phyloP scores from a whole-genome alignment of 2,329 filamentous ascomycete species.

The Fusarium coffeatum region DNA sequence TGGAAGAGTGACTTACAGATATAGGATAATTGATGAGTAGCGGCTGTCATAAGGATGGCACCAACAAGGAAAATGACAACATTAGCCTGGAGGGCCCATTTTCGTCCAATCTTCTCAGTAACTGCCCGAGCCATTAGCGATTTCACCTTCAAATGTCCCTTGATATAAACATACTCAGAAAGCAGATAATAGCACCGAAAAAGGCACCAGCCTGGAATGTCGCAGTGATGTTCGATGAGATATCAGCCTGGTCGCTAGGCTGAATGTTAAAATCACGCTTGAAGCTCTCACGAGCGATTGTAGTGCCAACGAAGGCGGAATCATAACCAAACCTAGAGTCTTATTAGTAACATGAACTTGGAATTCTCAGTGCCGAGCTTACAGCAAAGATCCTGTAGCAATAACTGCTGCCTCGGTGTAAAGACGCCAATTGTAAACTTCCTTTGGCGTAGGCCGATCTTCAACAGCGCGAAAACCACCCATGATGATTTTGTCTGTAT shows the following conservation, averaged over 20 bases:
- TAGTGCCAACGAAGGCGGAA: conserved; percentile 65
- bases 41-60: conserved; percentile 57
- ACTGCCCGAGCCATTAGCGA: conserved; percentile 40
- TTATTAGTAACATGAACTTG: neutral
- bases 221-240: conserved; percentile 59
- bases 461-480: conserved; percentile 60
- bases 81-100: conserved; percentile 61
- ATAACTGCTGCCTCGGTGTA: conserved; percentile 62
- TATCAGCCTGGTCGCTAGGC: conserved; percentile 46
- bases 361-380: conserved; percentile 15
- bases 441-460: conserved; percentile 65
- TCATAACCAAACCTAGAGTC: conserved; percentile 62
- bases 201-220: conserved; percentile 63
- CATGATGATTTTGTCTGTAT: conserved; percentile 40
- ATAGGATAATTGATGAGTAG: conserved; percentile 55
- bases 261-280: conserved; percentile 54
- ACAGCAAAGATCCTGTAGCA: conserved; percentile 59
- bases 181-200: conserved; percentile 63
- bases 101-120: conserved; percentile 62
- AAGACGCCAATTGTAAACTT: conserved; percentile 66
- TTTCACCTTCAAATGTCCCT: rapidly evolving
- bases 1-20: conserved; percentile 51
- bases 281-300: conserved; percentile 62
- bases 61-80: conserved; percentile 59
- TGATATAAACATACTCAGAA: conserved; percentile 47